Percentiles rank a stretch among this genome's conserved stretches.
Evolutionary conservation across 1,284 basidiomycete species (phyloP).

Genomic region (Heimioporus retisporus): DNA sequence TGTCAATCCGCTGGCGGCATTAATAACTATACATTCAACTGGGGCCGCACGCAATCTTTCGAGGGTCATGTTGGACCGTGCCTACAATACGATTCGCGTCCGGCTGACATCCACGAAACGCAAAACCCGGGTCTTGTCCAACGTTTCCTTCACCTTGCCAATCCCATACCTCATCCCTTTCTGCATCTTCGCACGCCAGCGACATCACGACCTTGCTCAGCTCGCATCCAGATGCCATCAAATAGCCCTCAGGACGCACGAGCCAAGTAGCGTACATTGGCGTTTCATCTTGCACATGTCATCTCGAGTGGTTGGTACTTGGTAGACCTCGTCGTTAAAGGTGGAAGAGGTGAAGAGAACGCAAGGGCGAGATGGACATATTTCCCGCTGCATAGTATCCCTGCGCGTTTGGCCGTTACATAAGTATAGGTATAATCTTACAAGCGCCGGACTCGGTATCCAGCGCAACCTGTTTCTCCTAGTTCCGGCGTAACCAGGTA

Average conservation of each 20-base stretch:
- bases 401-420: too few relatives aligned
- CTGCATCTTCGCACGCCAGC: constrained; percentile 79
- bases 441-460: too few relatives aligned
- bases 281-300: constrained; percentile 82
- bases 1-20: constrained; percentile 64
- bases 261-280: constrained; percentile 90
- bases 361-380: constrained; percentile 90
- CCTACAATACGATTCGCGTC: constrained; percentile 97
- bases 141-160: constrained; percentile 72
- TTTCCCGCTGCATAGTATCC: too few relatives aligned
- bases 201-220: constrained; percentile 92
- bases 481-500: too few relatives aligned
- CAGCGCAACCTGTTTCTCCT: too few relatives aligned
- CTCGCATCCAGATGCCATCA: constrained; percentile 92
- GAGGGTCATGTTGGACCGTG: constrained; percentile 98
- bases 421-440: too few relatives aligned
- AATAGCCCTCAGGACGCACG: constrained; percentile 87
- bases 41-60: constrained; percentile 96
- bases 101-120: constrained; percentile 94
- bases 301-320: constrained; percentile 91
- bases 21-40: constrained; percentile 98
- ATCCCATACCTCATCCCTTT: constrained; percentile 79
- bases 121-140: constrained; percentile 93
- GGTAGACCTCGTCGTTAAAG: constrained; percentile 92
- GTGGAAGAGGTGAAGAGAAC: constrained; percentile 80